Base-by-base conservation (phyloP, 2,329 filamentous ascomycete genomes). In the Drechslerella stenobrocha region DNA sequence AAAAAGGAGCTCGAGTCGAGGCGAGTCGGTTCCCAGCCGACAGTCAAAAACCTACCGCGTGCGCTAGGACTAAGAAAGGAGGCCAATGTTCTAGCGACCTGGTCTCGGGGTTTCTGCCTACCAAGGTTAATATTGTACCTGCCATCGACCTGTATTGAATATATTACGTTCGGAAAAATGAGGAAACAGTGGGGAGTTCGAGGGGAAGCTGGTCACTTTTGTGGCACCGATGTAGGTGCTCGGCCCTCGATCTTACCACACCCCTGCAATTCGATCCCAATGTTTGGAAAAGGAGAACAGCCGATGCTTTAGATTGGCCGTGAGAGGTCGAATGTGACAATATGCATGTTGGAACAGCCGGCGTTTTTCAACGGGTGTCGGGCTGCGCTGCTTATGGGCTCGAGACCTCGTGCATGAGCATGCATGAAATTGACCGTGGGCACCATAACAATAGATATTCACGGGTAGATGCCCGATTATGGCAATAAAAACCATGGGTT, bases 361-460 rank as follows among this genome's bases (percentile, higher is more conserved):
- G 37, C 37, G 37, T 2, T 5, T 42, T 42, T 42, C 15, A 18
- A 18, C 37, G 34, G 34, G 34, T 37, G 5, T 37, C 15, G 3
- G 37, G 18, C 7, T 5, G 22, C 24, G 24, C 22, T 46, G 20
- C 8, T 7, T 46, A 35, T 18, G 26, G 40, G 26, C 30, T 52
- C 30, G 56, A 47, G 45, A 56, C 51, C 40, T 9, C 32, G 24
- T 55, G 50, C 63, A 60, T 60, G 24, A 60, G 44, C 63, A 23
- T 67, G 45, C 63, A 67, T 67, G 50, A 60, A 67, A 60, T 51
- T 50, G 63, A 56, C 20, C 13, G 22, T 56, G 63, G 50, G 22
- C 37, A 26, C 26, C 52, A 34, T 30, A 24, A 23, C 37, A 35
- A 44, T 24, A 30, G 30, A 35, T 51, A 34, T n/a, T 34, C 20